Conservation (phyloP, 2,329 filamentous ascomycete species). For the Stylonectria norvegica region DNA sequence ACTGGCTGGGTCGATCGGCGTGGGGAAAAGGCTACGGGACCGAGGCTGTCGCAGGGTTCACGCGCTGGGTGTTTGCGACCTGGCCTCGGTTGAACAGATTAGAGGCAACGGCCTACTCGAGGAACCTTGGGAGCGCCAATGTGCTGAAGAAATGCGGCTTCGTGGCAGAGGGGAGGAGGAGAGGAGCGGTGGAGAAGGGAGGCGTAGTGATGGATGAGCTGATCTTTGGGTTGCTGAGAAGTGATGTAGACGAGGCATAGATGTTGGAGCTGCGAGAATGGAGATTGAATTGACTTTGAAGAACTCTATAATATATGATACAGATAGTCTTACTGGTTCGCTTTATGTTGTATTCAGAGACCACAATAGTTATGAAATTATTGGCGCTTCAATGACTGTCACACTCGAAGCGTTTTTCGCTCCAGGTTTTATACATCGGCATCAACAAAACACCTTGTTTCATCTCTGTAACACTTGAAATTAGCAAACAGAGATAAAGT, state of each 20-base stretch:
- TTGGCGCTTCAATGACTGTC: no score
- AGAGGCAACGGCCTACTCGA: conserved; percentile 36
- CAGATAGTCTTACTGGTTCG: no score
- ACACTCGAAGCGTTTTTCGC: no score
- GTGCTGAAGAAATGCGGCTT: conserved; percentile 45
- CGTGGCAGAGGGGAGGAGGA: conserved; percentile 40
- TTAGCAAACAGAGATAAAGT: no score
- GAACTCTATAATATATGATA: no score
- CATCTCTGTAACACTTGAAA: no score
- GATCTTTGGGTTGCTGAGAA: conserved; percentile 38
- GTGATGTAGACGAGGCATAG: conserved; percentile 29
- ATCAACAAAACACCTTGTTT: no score
- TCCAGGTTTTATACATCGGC: no score
- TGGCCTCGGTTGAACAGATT: conserved; percentile 41
- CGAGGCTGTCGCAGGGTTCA: conserved; percentile 38
- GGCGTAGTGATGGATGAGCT: conserved; percentile 37
- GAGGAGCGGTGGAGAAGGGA: conserved; percentile 41
- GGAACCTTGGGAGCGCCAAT: conserved; percentile 40
- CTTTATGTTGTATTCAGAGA: no score
- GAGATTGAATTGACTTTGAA: no score
- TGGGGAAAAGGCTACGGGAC: conserved; percentile 48
- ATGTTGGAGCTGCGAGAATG: no score
- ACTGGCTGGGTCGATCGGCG: conserved; percentile 41
- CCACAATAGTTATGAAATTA: no score
- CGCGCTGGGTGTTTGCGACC: conserved; percentile 42